Base-by-base conservation (phyloP, 306 rosid species). In the Vigna unguiculata region DNA sequence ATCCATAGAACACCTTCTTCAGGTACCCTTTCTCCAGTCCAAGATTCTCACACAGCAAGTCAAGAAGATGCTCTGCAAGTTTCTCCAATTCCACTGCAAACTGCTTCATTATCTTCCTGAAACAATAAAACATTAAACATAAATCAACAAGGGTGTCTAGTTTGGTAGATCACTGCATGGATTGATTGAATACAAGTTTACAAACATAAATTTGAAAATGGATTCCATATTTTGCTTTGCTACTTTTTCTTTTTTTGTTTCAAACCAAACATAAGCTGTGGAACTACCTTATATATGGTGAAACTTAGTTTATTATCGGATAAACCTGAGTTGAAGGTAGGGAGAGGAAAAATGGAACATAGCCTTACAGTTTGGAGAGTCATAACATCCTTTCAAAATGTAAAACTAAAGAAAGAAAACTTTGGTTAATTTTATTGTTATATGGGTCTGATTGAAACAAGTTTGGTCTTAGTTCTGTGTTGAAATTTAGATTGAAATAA, bases 11-110 rank as follows among this genome's bases (percentile, higher is more conserved):
- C 16, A 77, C 91, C 25, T 84, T 88, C 84, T 91, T 96, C 74
- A 96, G 83, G 80, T 91, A 91, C 80, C 94, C 99, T 70, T 87
- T 89, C 71, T 96, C 98, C 38, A 96, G 86, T 30, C 94, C 96
- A 55, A 92, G 97, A 82, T 91, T 96, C 86, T 96, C 93, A 72
- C 99, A 96, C 19, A 96, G 74, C 86, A 92, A 74, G 71, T 92
- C 98, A 61, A 96, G 83, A 32, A 96, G 86, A 22, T 67, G 66
- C 89, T 91, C 97, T 0, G 99, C 99, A 20, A 96, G 88, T 15
- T 90, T 87, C 90, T 96, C 98, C 69, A 92, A 5, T 64, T 80
- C 84, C 36, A 0, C 16, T 0, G 87, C 93, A 84, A 96, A 96
- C 68, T 92, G 89, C 85, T 84, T 96, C 99, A 89, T 92, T 25